A percentile compares a stretch with the other conserved stretches of the same genome.
phyloP scores from a whole-genome alignment of 805 yeast genomes.

The Candida pini region DNA sequence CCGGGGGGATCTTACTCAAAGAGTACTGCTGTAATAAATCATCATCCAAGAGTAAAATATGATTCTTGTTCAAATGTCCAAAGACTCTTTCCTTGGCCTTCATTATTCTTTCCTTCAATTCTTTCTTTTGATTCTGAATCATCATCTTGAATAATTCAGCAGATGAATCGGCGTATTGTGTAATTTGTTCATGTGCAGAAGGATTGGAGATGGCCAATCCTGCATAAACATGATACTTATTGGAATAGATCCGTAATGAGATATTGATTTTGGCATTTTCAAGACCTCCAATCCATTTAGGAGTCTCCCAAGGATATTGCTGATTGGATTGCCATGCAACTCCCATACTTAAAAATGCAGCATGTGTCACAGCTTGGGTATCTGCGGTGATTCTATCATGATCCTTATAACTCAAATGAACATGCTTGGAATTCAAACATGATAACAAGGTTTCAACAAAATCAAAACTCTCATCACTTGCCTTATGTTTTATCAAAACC shows the following conservation, averaged over 20 bases:
- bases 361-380: slow-evolving; percentile 97
- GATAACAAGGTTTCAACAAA: slow-evolving; percentile 61
- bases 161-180: slow-evolving; percentile 82
- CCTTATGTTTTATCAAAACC: slow-evolving; percentile 76
- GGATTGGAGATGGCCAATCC: slow-evolving; percentile 96
- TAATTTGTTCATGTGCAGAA: slow-evolving; percentile 84
- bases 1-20: slow-evolving; percentile 64
- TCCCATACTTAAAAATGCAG: slow-evolving; percentile 96
- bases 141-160: slow-evolving; percentile 80
- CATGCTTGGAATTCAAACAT: slow-evolving; percentile 74
- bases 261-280: slow-evolving; percentile 96
- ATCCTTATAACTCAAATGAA: slow-evolving; percentile 72
- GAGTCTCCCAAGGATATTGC: slow-evolving; percentile 88
- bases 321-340: slow-evolving; percentile 82
- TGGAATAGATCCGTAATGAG: slow-evolving; percentile 82
- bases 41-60: slow-evolving; percentile 69
- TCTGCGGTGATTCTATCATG: slow-evolving; percentile 97
- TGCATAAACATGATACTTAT: slow-evolving; percentile 98
- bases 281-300: slow-evolving; percentile 86
- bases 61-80: slow-evolving; percentile 51
- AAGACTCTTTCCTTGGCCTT: slow-evolving; percentile 75
- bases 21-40: slow-evolving; percentile 74
- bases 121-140: slow-evolving; percentile 61
- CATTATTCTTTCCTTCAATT: slow-evolving; percentile 50
- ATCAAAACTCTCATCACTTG: slow-evolving; percentile 44